phyloP scores from a whole-genome alignment of 1,284 basidiomycete species.

The Boletellus dicymbophilus region DNA sequence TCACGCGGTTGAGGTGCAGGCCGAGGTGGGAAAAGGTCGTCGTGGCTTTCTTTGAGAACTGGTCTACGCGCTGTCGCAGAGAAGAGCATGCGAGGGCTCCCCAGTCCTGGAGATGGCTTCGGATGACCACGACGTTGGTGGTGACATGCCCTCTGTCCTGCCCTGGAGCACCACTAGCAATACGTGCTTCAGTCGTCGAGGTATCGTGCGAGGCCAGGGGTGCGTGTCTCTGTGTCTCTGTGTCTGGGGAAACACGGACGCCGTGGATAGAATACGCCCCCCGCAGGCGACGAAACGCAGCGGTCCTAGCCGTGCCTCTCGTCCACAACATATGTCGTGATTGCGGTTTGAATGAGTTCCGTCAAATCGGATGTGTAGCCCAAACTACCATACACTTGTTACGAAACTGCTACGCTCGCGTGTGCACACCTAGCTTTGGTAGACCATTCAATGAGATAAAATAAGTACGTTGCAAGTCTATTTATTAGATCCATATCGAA shows the following conservation, averaged over 20 bases:
- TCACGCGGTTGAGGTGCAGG: constrained; percentile 78
- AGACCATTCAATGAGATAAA: not conserved
- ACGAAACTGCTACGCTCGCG: too few relatives aligned
- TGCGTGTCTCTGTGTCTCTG: constrained; percentile 1
- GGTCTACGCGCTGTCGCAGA: constrained; percentile 56
- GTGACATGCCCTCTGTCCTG: constrained; percentile 2
- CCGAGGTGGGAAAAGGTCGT: constrained; percentile 73
- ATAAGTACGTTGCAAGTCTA: constrained; percentile 21
- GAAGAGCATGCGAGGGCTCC: constrained; percentile 46
- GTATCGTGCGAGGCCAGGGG: constrained; percentile 3
- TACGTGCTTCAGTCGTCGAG: constrained; percentile 1
- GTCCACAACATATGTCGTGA: constrained; percentile 26
- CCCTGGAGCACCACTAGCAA: not conserved
- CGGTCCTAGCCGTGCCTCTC: not conserved
- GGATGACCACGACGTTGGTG: constrained; percentile 26
- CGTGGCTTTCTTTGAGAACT: constrained; percentile 55
- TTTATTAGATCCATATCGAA: constrained; percentile 14
- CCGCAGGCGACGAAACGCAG: constrained; percentile 4
- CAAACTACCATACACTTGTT: too few relatives aligned
- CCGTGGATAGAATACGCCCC: constrained; percentile 10
- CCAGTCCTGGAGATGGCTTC: constrained; percentile 51
- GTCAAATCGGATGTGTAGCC: not conserved
- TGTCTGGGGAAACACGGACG: not conserved
- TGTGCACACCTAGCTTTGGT: not conserved
- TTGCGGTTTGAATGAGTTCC: too few relatives aligned